Evolutionary conservation across 2,329 filamentous ascomycete genomes (phyloP), one percentile per base, ranked within the genome.

Genomic region (Neocucurbitaria cava): DNA sequence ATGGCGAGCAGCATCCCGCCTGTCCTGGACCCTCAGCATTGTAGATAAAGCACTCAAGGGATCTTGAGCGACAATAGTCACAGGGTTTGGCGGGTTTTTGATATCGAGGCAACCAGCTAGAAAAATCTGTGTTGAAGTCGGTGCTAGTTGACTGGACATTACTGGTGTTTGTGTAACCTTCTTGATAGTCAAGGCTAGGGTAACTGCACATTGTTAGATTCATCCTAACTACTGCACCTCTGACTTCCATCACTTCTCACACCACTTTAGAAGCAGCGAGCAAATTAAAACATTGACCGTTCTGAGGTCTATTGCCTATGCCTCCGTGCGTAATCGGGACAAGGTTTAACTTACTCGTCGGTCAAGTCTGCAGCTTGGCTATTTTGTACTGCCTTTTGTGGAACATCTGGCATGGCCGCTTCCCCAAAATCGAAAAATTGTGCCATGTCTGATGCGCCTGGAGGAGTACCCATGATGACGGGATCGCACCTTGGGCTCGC

Each of bases 11-110:
- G 60, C 80, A 82, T 23, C 67, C 71, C 8, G 71, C 66, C 35
- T 77, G 73, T 20, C 75, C 77, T 49, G 71, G 66, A 20, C 69
- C 72, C 15, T 74, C 75, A 33, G 64, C 58, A 49, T 74, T 73
- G 23, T 75, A 77, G 36, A 81, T 72, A 53, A 79, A 81, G 67
- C 80, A 82, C 49, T 80, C 74, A 31, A 82, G 73, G n/a, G 75
- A 72, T 62, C 68, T 77, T 1, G 77, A 78, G 21, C 75, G 71
- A 60, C 80, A 82, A 56, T 82, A 81, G 31, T 81, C 78, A 65
- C 80, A 83, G 26, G 79, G 70, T 44, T 77, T 70, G 30, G 74
- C 69, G 6, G 79, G 78, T 48, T 80, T 78, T 31, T 77, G 70
- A 56, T 81, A 81, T 53, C 76, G 69, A 28, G 80, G 79, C 17